Conservation (phyloP, 148 eudicot species). For the Euryodendron excelsum region DNA sequence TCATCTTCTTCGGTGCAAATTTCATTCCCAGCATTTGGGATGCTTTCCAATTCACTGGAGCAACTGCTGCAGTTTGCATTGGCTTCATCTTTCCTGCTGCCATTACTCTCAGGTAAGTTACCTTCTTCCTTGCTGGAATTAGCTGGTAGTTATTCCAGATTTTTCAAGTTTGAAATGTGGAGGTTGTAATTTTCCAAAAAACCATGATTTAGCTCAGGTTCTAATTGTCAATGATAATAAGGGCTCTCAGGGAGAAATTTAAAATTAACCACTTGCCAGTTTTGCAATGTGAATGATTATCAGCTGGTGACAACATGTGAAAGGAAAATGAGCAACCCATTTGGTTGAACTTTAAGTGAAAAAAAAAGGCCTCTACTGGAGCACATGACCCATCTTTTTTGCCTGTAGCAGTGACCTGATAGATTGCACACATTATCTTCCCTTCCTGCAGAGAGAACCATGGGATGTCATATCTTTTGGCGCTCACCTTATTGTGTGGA, state of each 20-base stretch:
- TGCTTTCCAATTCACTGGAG: conserved; percentile 96
- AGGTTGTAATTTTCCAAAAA: background rate
- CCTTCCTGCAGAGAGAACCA: no score
- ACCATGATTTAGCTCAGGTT: background rate
- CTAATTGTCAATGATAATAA: background rate
- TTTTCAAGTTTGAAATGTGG: background rate
- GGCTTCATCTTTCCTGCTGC: conserved; percentile 91
- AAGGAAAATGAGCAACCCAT: background rate
- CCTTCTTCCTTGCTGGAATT: background rate
- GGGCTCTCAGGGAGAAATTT: background rate
- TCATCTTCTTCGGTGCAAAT: conserved; percentile 73
- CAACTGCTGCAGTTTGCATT: conserved; percentile 86
- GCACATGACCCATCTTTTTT: background rate
- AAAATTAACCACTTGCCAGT: background rate
- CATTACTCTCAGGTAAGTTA: conserved; percentile 68
- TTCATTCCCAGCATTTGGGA: conserved; percentile 93
- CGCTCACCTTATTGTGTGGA: no score
- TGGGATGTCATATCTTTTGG: no score
- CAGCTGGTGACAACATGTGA: background rate
- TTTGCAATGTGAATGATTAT: background rate
- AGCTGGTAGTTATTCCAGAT: background rate
- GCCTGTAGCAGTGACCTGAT: background rate
- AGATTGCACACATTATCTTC: background rate
- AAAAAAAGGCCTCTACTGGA: background rate
- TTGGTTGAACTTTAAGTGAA: background rate